Conservation (phyloP, 768 basidiomycete genomes). For the Rhodotorula taiwanensis region DNA sequence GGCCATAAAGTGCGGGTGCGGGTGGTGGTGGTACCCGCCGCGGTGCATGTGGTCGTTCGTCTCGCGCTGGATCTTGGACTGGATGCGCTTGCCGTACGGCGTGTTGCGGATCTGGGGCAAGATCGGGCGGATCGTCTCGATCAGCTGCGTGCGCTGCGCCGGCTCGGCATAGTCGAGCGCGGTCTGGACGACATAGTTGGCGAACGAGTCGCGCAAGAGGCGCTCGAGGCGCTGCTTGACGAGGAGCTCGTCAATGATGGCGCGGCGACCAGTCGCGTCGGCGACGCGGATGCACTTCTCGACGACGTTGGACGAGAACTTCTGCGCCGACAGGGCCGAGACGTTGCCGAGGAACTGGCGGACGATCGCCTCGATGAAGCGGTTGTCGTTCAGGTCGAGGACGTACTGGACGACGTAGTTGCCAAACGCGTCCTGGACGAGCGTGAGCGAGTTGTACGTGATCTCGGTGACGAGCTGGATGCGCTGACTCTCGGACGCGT, state of each 20-base stretch:
- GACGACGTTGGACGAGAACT: conserved; percentile 92
- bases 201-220: conserved; percentile 74
- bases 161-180: conserved; percentile 96
- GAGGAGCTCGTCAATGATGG: conserved; percentile 87
- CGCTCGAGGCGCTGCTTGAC: conserved; percentile 94
- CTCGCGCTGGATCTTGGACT: conserved; percentile 90
- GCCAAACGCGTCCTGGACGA: conserved; percentile 90
- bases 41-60: conserved; percentile 30
- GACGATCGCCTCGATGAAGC: conserved; percentile 95
- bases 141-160: conserved; percentile 70
- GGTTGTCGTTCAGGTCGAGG: conserved; percentile 92
- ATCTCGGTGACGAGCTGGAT: conserved; percentile 97
- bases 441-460: conserved; percentile 91
- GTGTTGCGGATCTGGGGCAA: conserved; percentile 97
- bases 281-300: conserved; percentile 76
- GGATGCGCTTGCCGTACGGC: conserved; percentile 97
- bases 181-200: conserved; percentile 56
- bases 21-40: conserved; percentile 9
- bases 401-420: conserved; percentile 98
- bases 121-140: conserved; percentile 97
- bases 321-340: conserved; percentile 94
- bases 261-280: conserved; percentile 86
- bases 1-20: conserved; percentile 15
- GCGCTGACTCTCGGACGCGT: conserved; percentile 90
- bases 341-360: conserved; percentile 97